Conservation (phyloP, 2,329 filamentous ascomycete genomes). For the Zymoseptoria ardabiliae region DNA sequence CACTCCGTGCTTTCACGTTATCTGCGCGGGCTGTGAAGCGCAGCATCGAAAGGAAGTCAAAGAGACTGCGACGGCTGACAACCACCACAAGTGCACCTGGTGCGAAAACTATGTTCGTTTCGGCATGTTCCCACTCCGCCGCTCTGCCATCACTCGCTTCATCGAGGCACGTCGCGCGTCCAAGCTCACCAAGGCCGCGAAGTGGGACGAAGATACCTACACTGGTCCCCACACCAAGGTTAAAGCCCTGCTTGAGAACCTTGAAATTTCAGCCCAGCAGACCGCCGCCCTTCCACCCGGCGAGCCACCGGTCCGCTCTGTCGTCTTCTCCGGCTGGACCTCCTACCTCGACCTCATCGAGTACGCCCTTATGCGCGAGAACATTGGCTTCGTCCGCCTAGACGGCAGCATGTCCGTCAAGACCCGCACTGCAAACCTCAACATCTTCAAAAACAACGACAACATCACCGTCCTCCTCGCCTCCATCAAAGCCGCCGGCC, state of each 20-base stretch:
- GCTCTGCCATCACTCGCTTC: conserved; percentile 42
- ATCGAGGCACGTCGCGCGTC: conserved; percentile 44
- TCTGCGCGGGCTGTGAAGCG: conserved; percentile 68
- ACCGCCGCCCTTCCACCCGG: conserved; percentile 51
- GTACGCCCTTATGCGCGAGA: conserved; percentile 61
- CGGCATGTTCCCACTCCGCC: conserved; percentile 61
- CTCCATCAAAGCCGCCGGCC: conserved; percentile 83
- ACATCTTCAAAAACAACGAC: conserved; percentile 66
- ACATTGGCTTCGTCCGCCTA: conserved; percentile 68
- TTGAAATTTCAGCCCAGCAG: conserved; percentile 57
- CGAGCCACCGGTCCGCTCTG: conserved; percentile 68
- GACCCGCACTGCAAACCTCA: conserved; percentile 67
- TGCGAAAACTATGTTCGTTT: conserved; percentile 60
- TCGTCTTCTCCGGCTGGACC: conserved; percentile 96
- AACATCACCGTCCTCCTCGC: conserved; percentile 74
- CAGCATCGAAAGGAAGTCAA: conserved; percentile 43
- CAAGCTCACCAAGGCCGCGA: conserved; percentile 43
- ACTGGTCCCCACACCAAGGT: conserved; percentile 89
- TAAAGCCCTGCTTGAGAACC: conserved; percentile 66
- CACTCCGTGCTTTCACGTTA: conserved; percentile 78
- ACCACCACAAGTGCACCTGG: conserved; percentile 55
- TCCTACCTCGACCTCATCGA: conserved; percentile 89
- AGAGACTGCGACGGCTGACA: conserved; percentile 32
- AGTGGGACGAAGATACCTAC: conserved; percentile 59
- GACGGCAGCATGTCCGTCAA: conserved; percentile 80